Conservation (phyloP, 306 rosid genomes). For the Vigna mungo region DNA sequence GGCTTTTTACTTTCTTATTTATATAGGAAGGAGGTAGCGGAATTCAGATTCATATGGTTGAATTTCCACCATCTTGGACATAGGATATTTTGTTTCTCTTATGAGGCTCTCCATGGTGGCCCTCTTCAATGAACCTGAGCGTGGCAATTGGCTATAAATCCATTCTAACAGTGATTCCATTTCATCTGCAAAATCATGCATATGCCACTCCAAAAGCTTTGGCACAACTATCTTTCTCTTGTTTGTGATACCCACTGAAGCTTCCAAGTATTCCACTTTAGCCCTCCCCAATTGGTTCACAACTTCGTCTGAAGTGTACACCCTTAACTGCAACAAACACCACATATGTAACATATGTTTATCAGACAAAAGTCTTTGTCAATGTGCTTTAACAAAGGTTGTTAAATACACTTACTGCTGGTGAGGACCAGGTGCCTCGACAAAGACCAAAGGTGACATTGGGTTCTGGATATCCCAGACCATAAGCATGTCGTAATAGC, state of each 20-base stretch:
- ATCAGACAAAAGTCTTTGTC: background rate
- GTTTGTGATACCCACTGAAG: constrained; percentile 78
- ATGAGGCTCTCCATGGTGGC: constrained; percentile 69
- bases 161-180: constrained; percentile 89
- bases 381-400: background rate
- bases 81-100: constrained; percentile 62
- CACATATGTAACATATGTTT: background rate
- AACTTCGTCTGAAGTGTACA: constrained; percentile 76
- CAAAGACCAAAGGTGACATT: constrained; percentile 88
- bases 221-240: constrained; percentile 85
- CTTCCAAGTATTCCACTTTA: constrained; percentile 91
- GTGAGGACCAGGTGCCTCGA: constrained; percentile 93
- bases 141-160: constrained; percentile 90
- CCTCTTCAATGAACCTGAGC: constrained; percentile 73
- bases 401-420: constrained; percentile 69
- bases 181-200: constrained; percentile 83
- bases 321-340: constrained; percentile 71
- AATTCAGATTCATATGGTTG: constrained; percentile 80
- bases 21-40: constrained; percentile 72
- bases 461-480: constrained; percentile 92
- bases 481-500: constrained; percentile 71
- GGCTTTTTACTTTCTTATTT: background rate
- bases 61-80: constrained; percentile 68
- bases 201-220: constrained; percentile 85
- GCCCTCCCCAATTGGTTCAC: constrained; percentile 81